Evolutionary conservation across 805 yeast genomes (phyloP), one percentile per base, ranked within the genome.

Genomic region (Spathaspora hagerdaliae): DNA sequence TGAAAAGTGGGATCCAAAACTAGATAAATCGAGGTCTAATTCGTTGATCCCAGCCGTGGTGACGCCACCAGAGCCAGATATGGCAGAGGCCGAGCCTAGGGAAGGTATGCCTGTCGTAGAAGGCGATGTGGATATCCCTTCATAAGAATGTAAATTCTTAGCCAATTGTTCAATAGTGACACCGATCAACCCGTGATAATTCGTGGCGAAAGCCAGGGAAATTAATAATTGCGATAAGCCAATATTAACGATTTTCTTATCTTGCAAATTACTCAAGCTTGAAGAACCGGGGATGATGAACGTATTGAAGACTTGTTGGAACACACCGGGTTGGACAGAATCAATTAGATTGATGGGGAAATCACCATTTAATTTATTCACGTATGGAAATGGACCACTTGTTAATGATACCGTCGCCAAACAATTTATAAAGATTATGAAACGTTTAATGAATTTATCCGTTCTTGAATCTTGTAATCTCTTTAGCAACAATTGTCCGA

Each of bases 1-100:
- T 43, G 95, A 87, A 64, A 80, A 94, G 43, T 83, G 81, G 0
- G 97, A 84, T 2, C 98, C 98, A 65, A 91, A 94, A 2, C 94
- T 73, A 2, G 74, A 61, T 26, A 76, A 58, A 43, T 85, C 90
- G 29, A 77, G 55, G 52, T 83, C 85, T 15, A 76, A 56, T 41
- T 78, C 82, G 35, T 63, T 63, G 32, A 71, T 65, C 27, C 71
- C 73, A 36, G 52, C 50, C 6, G 54, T 43, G 12, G 61, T 43
- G 10, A 32, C 31, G 14, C 26, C 13, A 10, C 34, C 15, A n/a
- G 27, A 3, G 3, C 46, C 49, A n/a, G 54, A 51, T n/a, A n/a
- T n/a, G n/a, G n/a, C n/a, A n/a, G n/a, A n/a, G n/a, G n/a, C n/a
- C n/a, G n/a, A n/a, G n/a, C n/a, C 15, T 50, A 59, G 3, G 55